Conservation (phyloP, 441 rosid genomes). For the Adansonia grandidieri region DNA sequence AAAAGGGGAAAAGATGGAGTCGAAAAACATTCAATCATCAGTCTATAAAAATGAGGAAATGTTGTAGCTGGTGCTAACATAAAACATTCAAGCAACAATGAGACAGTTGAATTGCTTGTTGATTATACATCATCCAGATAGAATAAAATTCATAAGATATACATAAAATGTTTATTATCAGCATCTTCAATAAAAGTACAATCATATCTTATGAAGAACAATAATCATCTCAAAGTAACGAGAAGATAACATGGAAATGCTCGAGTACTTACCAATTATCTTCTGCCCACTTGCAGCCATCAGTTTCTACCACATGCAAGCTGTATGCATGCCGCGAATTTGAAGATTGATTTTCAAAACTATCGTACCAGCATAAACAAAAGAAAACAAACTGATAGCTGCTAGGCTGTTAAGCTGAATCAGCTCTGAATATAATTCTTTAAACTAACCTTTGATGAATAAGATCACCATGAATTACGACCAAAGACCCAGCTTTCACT, state of each 20-base stretch:
- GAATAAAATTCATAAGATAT: background rate
- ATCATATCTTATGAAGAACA: background rate
- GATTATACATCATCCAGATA: background rate
- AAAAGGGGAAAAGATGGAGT: conserved; percentile 1
- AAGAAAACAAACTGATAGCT: conserved; percentile 13
- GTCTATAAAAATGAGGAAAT: too few relatives aligned
- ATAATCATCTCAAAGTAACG: background rate
- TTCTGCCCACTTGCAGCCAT: conserved; percentile 88
- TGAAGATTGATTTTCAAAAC: conserved; percentile 84
- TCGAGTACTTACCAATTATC: conserved; percentile 69
- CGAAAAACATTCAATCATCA: background rate
- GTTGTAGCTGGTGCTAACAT: background rate
- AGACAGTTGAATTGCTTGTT: background rate
- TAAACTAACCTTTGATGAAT: conserved; percentile 80
- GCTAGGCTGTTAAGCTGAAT: conserved; percentile 1
- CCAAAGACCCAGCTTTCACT: conserved; percentile 91
- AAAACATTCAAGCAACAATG: background rate
- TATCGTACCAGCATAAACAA: conserved; percentile 36
- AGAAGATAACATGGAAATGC: conserved; percentile 10
- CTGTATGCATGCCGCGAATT: conserved; percentile 97
- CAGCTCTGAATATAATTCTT: conserved; percentile 13
- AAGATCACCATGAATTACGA: conserved; percentile 87
- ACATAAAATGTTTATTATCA: background rate
- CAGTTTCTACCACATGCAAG: conserved; percentile 89
- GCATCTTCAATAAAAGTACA: background rate